phyloP scores from a whole-genome alignment of 1,139 yeast species.

The Suhomyces taliae region DNA sequence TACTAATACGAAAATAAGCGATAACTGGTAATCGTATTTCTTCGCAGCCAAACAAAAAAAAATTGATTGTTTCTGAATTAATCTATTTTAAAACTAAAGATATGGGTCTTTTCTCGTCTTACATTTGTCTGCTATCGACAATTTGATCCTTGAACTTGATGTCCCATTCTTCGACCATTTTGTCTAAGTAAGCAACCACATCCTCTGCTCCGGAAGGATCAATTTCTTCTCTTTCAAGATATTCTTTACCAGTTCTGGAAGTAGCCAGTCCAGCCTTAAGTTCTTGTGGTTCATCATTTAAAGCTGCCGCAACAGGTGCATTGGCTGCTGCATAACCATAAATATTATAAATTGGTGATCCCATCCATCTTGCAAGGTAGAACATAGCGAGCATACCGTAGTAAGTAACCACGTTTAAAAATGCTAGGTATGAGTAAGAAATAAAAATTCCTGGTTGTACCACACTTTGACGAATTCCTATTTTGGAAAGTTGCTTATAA shows the following conservation, averaged over 20 bases:
- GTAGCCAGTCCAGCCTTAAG: constrained; percentile 77
- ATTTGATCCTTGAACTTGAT: constrained; percentile 71
- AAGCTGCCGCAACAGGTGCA: constrained; percentile 56
- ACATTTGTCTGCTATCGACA: constrained; percentile 42
- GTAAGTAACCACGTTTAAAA: constrained; percentile 72
- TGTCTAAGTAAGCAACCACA: constrained; percentile 59
- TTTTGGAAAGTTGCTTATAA: constrained; percentile 45
- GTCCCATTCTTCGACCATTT: constrained; percentile 46
- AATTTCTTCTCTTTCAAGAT: constrained; percentile 52
- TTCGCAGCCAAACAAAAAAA: too few species aligned
- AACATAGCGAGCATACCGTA: constrained; percentile 84
- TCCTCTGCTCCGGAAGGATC: constrained; percentile 66
- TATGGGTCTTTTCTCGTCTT: not conserved
- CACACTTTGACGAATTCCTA: constrained; percentile 68
- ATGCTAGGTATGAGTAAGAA: constrained; percentile 76
- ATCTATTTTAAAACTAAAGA: too few species aligned
- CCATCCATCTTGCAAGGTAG: constrained; percentile 77
- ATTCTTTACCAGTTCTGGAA: constrained; percentile 62
- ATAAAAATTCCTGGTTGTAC: constrained; percentile 95
- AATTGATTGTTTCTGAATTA: too few species aligned
- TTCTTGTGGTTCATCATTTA: constrained; percentile 44
- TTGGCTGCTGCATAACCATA: constrained; percentile 88
- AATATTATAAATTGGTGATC: constrained; percentile 86
- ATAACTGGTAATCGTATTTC: too few species aligned
- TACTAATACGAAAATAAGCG: too few species aligned